Evolutionary conservation across 805 yeast species (phyloP), one percentile per base, ranked within the genome.

Genomic region (Lachancea sp.): DNA sequence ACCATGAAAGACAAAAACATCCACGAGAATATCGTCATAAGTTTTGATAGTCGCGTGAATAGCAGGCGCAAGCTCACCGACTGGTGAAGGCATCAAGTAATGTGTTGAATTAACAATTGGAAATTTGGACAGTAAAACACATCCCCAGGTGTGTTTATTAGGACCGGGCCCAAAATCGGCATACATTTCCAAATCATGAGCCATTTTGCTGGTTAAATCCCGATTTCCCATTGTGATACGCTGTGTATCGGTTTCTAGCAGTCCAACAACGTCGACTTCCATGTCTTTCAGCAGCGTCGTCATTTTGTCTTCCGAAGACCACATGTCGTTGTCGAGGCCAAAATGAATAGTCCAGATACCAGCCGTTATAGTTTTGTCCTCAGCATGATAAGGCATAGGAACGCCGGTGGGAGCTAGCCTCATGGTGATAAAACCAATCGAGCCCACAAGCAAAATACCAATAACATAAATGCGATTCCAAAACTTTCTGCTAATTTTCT

Each of bases 281-380:
- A 95, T 81, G 55, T 91, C 98, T 48, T 69, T 71, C 48, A 93
- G 79, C 41, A 91, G 75, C 52, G 84, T 82, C 47, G 82, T 71
- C 96, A 93, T 91, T 53, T 97, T 77, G 36, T 78, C 81, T 66
- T 93, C 97, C 52, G 89, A 79, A 0, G 95, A 91, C 99, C 99
- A 93, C 93, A 93, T 84, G 61, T 89, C 96, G 64, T 93, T 93
- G 63, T 93, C 99, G 41, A 93, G 74, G 19, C 97, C 99, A 62
- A 93, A 93, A 68, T 93, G 99, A 52, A 93, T 82, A 18, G 98
- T 91, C 99, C 99, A 93, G 49, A 93, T 90, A 62, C 98, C 99
- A 2, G 97, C 90, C 1, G 96, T 89, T 56, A 93, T 77, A 3
- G 86, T 63, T 53, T 81, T 77, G 2, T 86, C 74, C 7, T 73